Conservation (phyloP, 306 rosid species). For the Rubus parviflorus region DNA sequence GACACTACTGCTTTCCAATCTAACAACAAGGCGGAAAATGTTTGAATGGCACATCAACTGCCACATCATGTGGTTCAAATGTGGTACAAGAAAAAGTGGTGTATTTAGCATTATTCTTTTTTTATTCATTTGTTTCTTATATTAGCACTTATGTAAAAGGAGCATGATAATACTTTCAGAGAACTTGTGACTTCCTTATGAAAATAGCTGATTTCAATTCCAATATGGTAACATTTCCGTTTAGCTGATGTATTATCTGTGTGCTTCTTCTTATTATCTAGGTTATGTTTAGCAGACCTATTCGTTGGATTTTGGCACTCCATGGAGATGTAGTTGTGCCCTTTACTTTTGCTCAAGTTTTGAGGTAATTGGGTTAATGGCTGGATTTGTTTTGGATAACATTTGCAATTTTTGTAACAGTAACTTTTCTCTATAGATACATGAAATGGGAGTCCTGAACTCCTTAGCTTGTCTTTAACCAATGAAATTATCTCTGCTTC, state of each 20-base stretch:
- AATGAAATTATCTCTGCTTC: background rate
- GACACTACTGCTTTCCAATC: no score
- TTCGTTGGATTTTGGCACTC: slow-evolving; percentile 93
- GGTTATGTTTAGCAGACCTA: slow-evolving; percentile 92
- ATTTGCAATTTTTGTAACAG: background rate
- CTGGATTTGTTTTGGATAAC: slow-evolving; percentile 4
- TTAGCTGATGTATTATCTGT: slow-evolving; percentile 9
- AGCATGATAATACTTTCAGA: background rate
- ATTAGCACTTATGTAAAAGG: background rate
- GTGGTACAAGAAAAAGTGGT: background rate
- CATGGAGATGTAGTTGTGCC: slow-evolving; percentile 84
- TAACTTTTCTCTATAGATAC: background rate
- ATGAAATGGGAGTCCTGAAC: background rate
- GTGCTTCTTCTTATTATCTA: slow-evolving; percentile 36
- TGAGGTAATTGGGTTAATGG: slow-evolving; percentile 47
- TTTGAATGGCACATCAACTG: background rate
- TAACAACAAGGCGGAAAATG: no score
- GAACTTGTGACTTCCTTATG: background rate
- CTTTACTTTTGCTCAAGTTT: slow-evolving; percentile 74
- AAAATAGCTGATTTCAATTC: background rate
- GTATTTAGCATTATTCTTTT: background rate
- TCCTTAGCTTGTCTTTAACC: background rate
- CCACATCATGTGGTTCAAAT: background rate
- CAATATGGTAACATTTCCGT: background rate
- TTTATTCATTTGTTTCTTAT: background rate